A percentile compares a stretch with the other conserved stretches of the same genome.
Evolutionary conservation across 257 asterid species (phyloP).

Genomic region (Hygrophila difformis): DNA sequence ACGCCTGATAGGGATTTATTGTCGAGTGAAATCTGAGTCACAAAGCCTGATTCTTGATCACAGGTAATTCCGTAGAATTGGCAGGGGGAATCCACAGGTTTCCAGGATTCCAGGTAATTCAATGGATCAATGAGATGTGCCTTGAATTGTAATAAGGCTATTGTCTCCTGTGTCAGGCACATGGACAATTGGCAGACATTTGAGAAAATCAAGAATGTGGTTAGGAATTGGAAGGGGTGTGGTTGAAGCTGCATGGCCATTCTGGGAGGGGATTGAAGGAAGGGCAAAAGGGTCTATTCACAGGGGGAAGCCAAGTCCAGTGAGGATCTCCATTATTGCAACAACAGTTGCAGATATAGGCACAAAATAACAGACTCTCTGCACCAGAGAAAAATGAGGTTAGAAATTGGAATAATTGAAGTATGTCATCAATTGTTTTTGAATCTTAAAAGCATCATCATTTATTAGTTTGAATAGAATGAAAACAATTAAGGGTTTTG

Average conservation of each 20-base stretch:
- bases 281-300: constrained; percentile 39
- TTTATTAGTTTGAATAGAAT: no score
- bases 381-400: no score
- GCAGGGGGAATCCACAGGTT: constrained; percentile 50
- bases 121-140: constrained; percentile 57
- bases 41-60: constrained; percentile 49
- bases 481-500: no score
- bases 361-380: no score
- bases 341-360: no score
- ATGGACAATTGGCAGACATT: constrained; percentile 20
- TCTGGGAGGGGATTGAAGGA: constrained; percentile 2
- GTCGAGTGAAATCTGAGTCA: constrained; percentile 57
- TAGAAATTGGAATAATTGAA: no score
- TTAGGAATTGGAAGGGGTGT: constrained; percentile 34
- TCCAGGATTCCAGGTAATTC: constrained; percentile 27
- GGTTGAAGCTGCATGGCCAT: constrained; percentile 33
- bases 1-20: constrained; percentile 61
- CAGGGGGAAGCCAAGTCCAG: constrained; percentile 34
- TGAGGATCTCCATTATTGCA: constrained; percentile 48
- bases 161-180: constrained; percentile 32
- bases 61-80: constrained; percentile 63
- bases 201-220: constrained; percentile 33
- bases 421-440: no score
- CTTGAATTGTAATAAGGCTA: constrained; percentile 69
- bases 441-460: no score